Evolutionary conservation across 1,139 yeast genomes (phyloP).

Genomic region (Hyphopichia wangnamkhiaoensis): DNA sequence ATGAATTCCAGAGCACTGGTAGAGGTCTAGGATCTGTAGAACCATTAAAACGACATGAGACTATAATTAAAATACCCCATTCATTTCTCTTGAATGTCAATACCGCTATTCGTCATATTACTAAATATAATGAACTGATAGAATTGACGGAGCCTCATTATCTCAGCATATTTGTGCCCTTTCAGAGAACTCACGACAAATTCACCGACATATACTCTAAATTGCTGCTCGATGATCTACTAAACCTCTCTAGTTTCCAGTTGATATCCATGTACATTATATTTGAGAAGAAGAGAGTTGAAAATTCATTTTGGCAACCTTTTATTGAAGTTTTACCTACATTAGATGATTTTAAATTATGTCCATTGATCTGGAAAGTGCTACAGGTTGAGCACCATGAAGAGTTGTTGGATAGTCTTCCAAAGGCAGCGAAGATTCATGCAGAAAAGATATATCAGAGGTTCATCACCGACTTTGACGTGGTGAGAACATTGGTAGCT

Average conservation of each 20-base stretch:
- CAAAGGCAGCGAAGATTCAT: slow-evolving; percentile 35
- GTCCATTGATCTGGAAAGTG: slow-evolving; percentile 57
- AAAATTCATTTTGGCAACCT: slow-evolving; percentile 61
- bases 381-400: slow-evolving; percentile 22
- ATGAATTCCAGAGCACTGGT: slow-evolving; percentile 46
- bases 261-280: slow-evolving; percentile 49
- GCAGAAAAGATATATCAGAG: slow-evolving; percentile 35
- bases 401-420: slow-evolving; percentile 36
- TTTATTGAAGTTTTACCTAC: slow-evolving; percentile 61
- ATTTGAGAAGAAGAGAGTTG: slow-evolving; percentile 41
- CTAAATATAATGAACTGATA: slow-evolving; percentile 21
- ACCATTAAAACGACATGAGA: slow-evolving; percentile 37
- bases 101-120: slow-evolving; percentile 48
- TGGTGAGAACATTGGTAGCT: slow-evolving; percentile 24
- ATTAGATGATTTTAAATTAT: slow-evolving; percentile 43
- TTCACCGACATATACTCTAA: slow-evolving; percentile 33
- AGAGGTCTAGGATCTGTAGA: slow-evolving; percentile 58
- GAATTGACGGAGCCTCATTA: slow-evolving; percentile 22
- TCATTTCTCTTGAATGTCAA: slow-evolving; percentile 60
- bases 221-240: slow-evolving; percentile 28
- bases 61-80: slow-evolving; percentile 58
- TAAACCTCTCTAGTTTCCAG: slow-evolving; percentile 46
- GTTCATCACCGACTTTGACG: slow-evolving; percentile 37
- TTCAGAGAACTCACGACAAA: slow-evolving; percentile 15
- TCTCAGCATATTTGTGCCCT: slow-evolving; percentile 21